phyloP scores from a whole-genome alignment of 208 protist genomes.

The Trypanosoma platydactyli region DNA sequence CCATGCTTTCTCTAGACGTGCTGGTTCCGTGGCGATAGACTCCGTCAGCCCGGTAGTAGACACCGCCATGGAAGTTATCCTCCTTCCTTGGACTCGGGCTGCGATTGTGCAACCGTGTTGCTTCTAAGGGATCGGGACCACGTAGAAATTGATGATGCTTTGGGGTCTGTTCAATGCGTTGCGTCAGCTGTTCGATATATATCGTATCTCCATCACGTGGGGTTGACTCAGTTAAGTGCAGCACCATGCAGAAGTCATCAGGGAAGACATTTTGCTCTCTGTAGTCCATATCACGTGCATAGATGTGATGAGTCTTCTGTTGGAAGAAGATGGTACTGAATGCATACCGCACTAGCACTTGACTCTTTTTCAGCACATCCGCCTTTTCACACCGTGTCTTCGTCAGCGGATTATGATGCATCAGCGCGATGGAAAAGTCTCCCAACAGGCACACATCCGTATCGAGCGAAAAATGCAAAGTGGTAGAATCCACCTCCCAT shows the following conservation, averaged over 20 bases:
- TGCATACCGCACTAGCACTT: conserved; percentile 58
- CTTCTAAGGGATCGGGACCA: conserved; percentile 33
- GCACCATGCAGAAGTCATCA: conserved; percentile 66
- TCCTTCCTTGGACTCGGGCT: conserved; percentile 5
- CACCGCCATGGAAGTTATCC: conserved; percentile 32
- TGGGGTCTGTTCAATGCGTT: conserved; percentile 69
- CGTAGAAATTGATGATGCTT: conserved; percentile 49
- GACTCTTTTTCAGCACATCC: conserved; percentile 26
- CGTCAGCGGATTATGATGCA: conserved; percentile 40
- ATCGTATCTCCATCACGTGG: conserved; percentile 32
- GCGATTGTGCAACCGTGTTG: conserved; percentile 17
- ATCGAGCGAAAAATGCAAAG: conserved; percentile 46
- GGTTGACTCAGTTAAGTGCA: conserved; percentile 56
- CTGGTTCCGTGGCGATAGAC: conserved; percentile 1
- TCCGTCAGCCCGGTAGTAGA: conserved; percentile 67
- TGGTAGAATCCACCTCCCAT: conserved; percentile 40
- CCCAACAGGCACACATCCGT: conserved; percentile 61
- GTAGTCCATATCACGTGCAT: conserved; percentile 76
- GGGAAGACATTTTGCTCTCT: conserved; percentile 39
- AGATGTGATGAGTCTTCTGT: conserved; percentile 55
- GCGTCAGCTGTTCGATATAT: conserved; percentile 54
- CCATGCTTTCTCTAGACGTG: background rate
- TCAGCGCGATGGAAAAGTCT: conserved; percentile 65
- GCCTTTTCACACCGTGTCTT: conserved; percentile 12
- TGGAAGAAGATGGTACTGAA: conserved; percentile 83